Percentiles rank a stretch among this genome's conserved stretches.
These are phyloP conservation scores for Botrytis aclada DNA, from an alignment of 2,329 filamentous ascomycete genomes.

Conservation along the genomic window DNA sequence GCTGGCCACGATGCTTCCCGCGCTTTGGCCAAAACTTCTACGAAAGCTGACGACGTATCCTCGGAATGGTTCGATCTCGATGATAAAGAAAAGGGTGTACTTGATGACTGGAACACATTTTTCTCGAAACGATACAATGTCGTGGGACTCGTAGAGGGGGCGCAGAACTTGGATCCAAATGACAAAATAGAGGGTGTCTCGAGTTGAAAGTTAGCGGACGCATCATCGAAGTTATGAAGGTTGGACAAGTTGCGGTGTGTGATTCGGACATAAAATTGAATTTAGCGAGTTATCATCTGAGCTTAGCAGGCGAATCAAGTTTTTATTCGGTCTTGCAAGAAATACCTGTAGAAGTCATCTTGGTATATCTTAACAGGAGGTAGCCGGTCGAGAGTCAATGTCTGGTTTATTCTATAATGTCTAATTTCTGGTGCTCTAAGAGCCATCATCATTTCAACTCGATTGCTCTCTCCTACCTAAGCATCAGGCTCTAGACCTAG, in stretches of 20 bases:
- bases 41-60: slow-evolving; percentile 77
- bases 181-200: neutral
- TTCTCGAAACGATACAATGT: slow-evolving; percentile 97
- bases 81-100: slow-evolving; percentile 78
- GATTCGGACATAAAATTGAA: neutral
- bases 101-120: slow-evolving; percentile 93
- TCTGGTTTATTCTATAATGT: neutral
- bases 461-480: neutral
- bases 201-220: neutral
- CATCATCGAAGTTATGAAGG: neutral
- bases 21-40: slow-evolving; percentile 80
- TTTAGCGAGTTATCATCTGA: slow-evolving; percentile 1
- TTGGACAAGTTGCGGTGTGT: neutral
- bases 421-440: neutral
- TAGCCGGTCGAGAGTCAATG: neutral
- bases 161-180: slow-evolving; percentile 15
- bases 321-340: neutral
- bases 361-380: neutral
- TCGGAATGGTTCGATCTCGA: slow-evolving; percentile 79
- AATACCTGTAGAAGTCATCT: neutral
- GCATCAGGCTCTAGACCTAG: neutral
- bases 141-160: slow-evolving; percentile 50
- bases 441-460: neutral
- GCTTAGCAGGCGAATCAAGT: neutral
- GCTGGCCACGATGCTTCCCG: slow-evolving; percentile 94